These are phyloP conservation scores for Chalaropsis thielavioides DNA, from an alignment of 2,329 filamentous ascomycete genomes.

Conservation along the genomic window DNA sequence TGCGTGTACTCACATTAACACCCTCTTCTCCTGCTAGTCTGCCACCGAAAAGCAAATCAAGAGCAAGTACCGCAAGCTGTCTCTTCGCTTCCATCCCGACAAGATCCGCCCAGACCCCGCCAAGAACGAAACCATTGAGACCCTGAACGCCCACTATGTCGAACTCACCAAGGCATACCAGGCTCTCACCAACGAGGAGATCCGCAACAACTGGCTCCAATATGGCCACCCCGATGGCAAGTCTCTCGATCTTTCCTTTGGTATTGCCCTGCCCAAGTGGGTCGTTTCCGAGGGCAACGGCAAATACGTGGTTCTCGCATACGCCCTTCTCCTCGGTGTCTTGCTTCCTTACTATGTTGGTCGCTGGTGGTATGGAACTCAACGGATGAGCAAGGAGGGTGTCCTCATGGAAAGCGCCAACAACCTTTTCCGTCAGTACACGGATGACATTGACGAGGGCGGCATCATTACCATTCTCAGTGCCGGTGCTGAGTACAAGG, in stretches of 20 bases:
- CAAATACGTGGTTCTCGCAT: constrained; percentile 86
- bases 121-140: constrained; percentile 80
- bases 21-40: constrained; percentile 37
- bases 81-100: constrained; percentile 80
- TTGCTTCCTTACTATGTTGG: constrained; percentile 85
- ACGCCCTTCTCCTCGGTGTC: constrained; percentile 76
- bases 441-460: constrained; percentile 66
- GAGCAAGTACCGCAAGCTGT: constrained; percentile 74
- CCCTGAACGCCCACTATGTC: constrained; percentile 76
- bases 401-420: constrained; percentile 88
- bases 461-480: constrained; percentile 71
- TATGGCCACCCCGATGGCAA: constrained; percentile 96
- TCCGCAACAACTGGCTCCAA: constrained; percentile 92
- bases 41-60: constrained; percentile 84
- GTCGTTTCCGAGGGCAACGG: constrained; percentile 87
- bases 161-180: constrained; percentile 98
- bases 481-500: constrained; percentile 70
- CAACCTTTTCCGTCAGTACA: constrained; percentile 85
- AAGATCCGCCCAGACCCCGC: constrained; percentile 70
- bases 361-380: constrained; percentile 97
- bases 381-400: constrained; percentile 82
- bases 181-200: constrained; percentile 88
- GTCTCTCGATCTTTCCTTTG: constrained; percentile 84
- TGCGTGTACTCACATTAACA: constrained; percentile 15
- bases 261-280: constrained; percentile 85